Evolutionary conservation across 345 rosid genomes (phyloP), one percentile per base, ranked within the genome.

Genomic region (Arabis alpina): DNA sequence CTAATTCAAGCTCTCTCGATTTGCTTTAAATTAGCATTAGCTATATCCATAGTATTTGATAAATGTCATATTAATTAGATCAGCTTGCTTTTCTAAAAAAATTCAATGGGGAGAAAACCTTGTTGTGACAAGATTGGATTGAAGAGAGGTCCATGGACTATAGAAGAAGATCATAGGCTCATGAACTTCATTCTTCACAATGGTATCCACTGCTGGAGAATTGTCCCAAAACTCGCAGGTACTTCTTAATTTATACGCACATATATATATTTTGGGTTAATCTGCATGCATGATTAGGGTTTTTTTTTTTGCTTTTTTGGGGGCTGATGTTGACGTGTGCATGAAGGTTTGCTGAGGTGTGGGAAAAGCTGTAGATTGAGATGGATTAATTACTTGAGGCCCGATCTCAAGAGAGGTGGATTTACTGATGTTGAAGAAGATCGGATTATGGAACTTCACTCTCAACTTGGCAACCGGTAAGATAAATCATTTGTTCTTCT

Each of bases 221-320:
- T 72, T 57, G 96, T 94, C 60, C 97, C 99, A 4, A 91, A 91
- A 72, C 93, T 94, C 70, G 91, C 99, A 81, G 98, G 98, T 93
- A 63, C 47, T 25, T 68, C 4, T 24, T 60, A 19, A 1, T 24
- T 10, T 16, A 4, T 15, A 1, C 50, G 14, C 40, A 16, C 13
- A 11, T 15, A 10, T 37, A 5, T 8, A 57, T 47, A 9, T n/a
- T 40, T 42, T 19, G 23, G 23, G 23, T 19, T 19, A 19, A 8
- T 16, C 14, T 63, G 50, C 34, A 37, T 68, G 54, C 19, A 54
- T 61, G 60, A 16, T 8, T 45, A 37, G 16, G 48, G 4, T 11
- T 53, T 2, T 12, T 64, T 10, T 24, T 54, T 2, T 12, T 24
- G 28, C 30, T 13, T 36, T 61, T 6, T 15, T 8, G 7, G 37